These are phyloP conservation scores for Domatiomyces globalis DNA, from an alignment of 2,329 filamentous ascomycete genomes.

Conservation along the genomic window DNA sequence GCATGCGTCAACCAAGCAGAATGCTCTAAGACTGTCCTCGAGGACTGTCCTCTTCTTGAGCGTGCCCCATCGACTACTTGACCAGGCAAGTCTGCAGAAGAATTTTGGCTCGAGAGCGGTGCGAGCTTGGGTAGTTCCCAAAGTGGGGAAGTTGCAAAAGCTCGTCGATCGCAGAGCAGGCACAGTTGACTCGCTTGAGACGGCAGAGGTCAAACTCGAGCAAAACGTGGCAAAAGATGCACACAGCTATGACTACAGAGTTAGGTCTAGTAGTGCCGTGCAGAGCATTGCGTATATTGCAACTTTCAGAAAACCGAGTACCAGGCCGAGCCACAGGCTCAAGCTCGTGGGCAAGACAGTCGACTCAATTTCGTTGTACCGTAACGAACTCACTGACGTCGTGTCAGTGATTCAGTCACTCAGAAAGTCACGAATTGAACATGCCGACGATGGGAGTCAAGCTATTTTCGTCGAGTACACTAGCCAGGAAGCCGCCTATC, in stretches of 20 bases:
- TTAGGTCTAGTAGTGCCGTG: background rate
- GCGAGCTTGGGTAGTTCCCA: constrained; percentile 67
- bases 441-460: constrained; percentile 40
- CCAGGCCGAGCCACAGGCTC: constrained; percentile 55
- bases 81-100: constrained; percentile 57
- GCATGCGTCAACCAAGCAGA: constrained; percentile 71
- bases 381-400: constrained; percentile 56
- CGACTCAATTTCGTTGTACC: constrained; percentile 47
- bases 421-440: background rate
- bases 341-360: constrained; percentile 45
- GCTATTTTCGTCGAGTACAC: constrained; percentile 85
- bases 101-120: constrained; percentile 67
- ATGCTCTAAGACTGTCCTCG: constrained; percentile 71
- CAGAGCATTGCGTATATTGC: background rate
- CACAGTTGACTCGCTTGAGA: constrained; percentile 63
- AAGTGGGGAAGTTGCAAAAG: constrained; percentile 63
- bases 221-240: constrained; percentile 39
- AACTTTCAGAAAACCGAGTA: background rate
- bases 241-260: background rate
- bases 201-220: constrained; percentile 76
- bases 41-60: constrained; percentile 78
- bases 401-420: constrained; percentile 48
- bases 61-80: constrained; percentile 63
- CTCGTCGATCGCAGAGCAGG: constrained; percentile 67
- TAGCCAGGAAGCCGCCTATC: constrained; percentile 67